Conservation (phyloP, 2,329 filamentous ascomycete species). For the Penicillium sp. region DNA sequence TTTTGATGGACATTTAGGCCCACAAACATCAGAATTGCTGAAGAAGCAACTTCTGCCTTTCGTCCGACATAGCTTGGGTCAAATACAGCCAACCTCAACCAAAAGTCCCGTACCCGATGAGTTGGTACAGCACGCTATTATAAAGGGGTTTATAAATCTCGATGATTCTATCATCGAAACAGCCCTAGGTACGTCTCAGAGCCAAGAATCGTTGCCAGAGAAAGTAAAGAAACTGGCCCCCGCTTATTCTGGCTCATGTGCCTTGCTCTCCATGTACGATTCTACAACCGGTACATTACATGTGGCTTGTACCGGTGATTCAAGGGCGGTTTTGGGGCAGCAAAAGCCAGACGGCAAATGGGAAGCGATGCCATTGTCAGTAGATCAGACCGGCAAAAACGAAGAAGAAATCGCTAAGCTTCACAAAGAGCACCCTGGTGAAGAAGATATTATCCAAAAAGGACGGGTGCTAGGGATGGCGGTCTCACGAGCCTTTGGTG, state of each 20-base stretch:
- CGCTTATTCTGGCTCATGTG: slow-evolving; percentile 55
- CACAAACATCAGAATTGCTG: slow-evolving; percentile 25
- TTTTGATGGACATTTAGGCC: slow-evolving; percentile 39
- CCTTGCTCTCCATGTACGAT: slow-evolving; percentile 60
- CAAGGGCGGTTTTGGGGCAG: slow-evolving; percentile 48
- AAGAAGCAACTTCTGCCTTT: slow-evolving; percentile 21
- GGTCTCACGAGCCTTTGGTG: slow-evolving; percentile 63
- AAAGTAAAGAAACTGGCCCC: slow-evolving; percentile 19
- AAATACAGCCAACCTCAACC: slow-evolving; percentile 4
- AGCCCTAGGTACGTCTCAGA: too few species aligned
- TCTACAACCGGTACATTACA: slow-evolving; percentile 49
- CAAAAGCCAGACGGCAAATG: too few species aligned
- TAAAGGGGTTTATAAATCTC: slow-evolving; percentile 20
- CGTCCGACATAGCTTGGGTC: slow-evolving; percentile 17
- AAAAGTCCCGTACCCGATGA: slow-evolving; percentile 5
- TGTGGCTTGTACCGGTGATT: slow-evolving; percentile 62
- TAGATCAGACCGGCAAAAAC: too few species aligned
- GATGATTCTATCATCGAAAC: slow-evolving; percentile 25
- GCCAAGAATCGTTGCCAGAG: too few species aligned
- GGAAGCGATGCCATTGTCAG: too few species aligned
- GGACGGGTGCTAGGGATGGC: slow-evolving; percentile 59
- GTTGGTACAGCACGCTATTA: slow-evolving; percentile 22
- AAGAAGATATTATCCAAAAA: slow-evolving; percentile 52
- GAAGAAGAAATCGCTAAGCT: too few species aligned
- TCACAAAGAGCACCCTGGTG: slow-evolving; percentile 45